Base-by-base conservation (phyloP, 208 protist genomes). In the Phytomonas sp. region DNA sequence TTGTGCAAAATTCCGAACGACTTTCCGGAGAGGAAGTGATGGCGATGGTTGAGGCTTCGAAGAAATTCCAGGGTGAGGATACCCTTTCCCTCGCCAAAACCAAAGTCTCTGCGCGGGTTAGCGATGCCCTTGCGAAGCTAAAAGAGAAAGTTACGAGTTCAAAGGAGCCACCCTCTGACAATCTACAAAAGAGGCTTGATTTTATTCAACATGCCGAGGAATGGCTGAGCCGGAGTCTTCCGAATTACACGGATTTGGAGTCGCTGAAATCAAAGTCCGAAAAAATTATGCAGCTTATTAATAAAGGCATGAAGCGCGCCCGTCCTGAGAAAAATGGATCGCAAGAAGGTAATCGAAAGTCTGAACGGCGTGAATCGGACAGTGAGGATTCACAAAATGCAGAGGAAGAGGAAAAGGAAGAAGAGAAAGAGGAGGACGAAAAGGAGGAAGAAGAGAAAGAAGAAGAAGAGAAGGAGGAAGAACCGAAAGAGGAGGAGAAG, bases 1-100 rank as follows among this genome's bases (percentile, higher is more conserved):
- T 92, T 33, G 98, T 99, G 68, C 97, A 88, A 40, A 89, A 78
- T 75, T 69, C 29, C 62, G 86, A 90, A 29, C 76, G 87, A 2
- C 86, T 96, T 40, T 90, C 81, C 19, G 81, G 85, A 14, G 77
- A 10, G 61, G 78, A 81, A 64, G 84, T 96, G 60, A 60, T 76
- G 65, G 49, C 77, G 56, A 94, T 94, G 91, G 82, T 81, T n/a
- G 23, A 81, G 16, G 64, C 70, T 56, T 70, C 86, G 52, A 71
- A 77, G 45, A 76, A 77, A 56, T 69, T 90, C 19, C 52, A 75
- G n/a, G 68, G 63, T 10, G 79, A 76, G 16, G 86, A 93, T 59
- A 70, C 81, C 14, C 63, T 79, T 5, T 75, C 78, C 11, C 29
- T 77, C 19, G 63, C 75, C 7, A 69, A 67, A 23, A 79, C 67